A percentile compares a stretch with the other conserved stretches of the same genome.
Conservation (phyloP, 1,284 basidiomycete genomes). For the Puccinia horiana region DNA sequence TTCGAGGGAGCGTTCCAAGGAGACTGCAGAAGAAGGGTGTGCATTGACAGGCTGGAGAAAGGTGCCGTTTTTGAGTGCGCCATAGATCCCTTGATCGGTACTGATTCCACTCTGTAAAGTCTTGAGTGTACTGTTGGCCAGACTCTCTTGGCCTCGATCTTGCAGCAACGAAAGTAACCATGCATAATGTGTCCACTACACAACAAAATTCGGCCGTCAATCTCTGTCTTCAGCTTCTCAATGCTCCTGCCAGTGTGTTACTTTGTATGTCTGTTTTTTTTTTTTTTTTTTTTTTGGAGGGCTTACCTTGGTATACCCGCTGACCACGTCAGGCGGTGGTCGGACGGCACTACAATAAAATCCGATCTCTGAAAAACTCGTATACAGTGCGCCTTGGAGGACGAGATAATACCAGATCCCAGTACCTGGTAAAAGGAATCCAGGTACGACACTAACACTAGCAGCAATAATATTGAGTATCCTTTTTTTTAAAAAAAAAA, state of each 20-base stretch:
- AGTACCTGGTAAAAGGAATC: constrained; percentile 32
- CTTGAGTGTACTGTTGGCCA: constrained; percentile 29
- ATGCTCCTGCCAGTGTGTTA: no score
- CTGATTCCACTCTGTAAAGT: constrained; percentile 45
- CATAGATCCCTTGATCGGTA: constrained; percentile 39
- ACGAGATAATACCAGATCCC: constrained; percentile 47
- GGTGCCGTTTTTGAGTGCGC: constrained; percentile 32
- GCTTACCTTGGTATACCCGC: constrained; percentile 48
- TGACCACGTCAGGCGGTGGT: constrained; percentile 43
- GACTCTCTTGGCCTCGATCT: constrained; percentile 27
- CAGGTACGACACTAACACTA: constrained; percentile 37
- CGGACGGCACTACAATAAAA: constrained; percentile 38
- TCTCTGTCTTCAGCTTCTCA: background rate
- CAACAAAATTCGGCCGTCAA: background rate
- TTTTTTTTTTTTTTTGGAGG: background rate
- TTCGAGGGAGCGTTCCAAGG: constrained; percentile 13
- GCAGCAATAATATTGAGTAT: constrained; percentile 36
- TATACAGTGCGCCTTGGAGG: constrained; percentile 44
- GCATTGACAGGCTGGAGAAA: constrained; percentile 17
- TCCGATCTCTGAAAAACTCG: constrained; percentile 44
- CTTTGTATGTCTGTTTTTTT: background rate
- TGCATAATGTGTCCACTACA: constrained; percentile 45
- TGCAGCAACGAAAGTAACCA: constrained; percentile 38
- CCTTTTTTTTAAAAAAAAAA: background rate
- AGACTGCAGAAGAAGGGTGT: background rate